A percentile compares a stretch with the other conserved stretches of the same genome.
Evolutionary conservation across 495 filamentous ascomycete species (phyloP).

Genomic region (Glonium stellatum): DNA sequence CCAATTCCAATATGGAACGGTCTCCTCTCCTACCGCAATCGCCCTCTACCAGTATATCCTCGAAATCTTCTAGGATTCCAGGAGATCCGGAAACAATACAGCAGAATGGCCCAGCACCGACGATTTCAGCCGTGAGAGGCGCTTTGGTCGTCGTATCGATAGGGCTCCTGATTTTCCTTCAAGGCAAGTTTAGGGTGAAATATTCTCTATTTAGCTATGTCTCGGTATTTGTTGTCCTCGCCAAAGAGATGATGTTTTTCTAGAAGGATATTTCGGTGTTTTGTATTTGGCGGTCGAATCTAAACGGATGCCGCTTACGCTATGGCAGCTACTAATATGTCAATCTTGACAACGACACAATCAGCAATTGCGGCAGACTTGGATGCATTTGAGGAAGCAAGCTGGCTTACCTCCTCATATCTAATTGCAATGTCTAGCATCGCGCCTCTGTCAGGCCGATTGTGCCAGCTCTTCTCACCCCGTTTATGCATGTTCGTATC

Average conservation of each 20-base stretch:
- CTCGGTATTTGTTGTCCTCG: background rate
- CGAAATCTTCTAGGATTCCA: slow-evolving; percentile 7
- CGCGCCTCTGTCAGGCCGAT: slow-evolving; percentile 57
- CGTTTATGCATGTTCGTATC: slow-evolving; percentile 52
- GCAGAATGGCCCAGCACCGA: slow-evolving; percentile 4
- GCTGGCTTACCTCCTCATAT: slow-evolving; percentile 72
- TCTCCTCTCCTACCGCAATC: slow-evolving; percentile 15
- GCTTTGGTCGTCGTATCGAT: slow-evolving; percentile 25
- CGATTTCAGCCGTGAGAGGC: slow-evolving; percentile 19
- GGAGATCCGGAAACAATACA: slow-evolving; percentile 6
- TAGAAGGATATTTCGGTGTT: background rate
- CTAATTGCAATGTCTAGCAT: slow-evolving; percentile 63
- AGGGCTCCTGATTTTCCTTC: slow-evolving; percentile 34
- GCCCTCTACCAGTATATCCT: slow-evolving; percentile 13
- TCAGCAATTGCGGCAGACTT: slow-evolving; percentile 63
- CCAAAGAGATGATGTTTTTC: background rate
- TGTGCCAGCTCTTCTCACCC: slow-evolving; percentile 62
- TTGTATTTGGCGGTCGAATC: background rate
- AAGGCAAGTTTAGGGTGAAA: slow-evolving; percentile 23
- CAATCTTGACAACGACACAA: slow-evolving; percentile 68
- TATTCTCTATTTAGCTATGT: background rate
- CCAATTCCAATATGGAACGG: slow-evolving; percentile 7
- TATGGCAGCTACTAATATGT: slow-evolving; percentile 54
- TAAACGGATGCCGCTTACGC: background rate
- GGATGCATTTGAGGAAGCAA: slow-evolving; percentile 60